phyloP scores from a whole-genome alignment of 495 filamentous ascomycete genomes.

The Choiromyces venosus region DNA sequence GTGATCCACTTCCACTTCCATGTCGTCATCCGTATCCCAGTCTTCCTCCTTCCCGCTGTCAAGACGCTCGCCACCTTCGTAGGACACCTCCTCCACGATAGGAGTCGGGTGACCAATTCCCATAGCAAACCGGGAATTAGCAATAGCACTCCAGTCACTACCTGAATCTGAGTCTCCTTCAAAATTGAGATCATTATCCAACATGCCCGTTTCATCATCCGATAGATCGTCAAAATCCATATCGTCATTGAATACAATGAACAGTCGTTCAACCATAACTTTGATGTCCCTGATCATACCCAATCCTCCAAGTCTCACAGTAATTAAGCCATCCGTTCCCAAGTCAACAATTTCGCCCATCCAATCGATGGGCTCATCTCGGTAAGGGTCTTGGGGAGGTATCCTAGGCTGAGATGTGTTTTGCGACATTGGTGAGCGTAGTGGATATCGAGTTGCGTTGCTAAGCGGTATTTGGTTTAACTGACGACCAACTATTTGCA shows the following conservation, averaged over 20 bases:
- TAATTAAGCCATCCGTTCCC: constrained; percentile 51
- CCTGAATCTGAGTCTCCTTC: constrained; percentile 40
- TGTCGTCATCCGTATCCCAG: constrained; percentile 46
- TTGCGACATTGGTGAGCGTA: background rate
- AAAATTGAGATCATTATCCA: constrained; percentile 11
- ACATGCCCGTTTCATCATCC: constrained; percentile 25
- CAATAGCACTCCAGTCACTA: constrained; percentile 24
- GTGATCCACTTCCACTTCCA: background rate
- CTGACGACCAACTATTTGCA: constrained; percentile 32
- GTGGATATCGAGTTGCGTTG: background rate
- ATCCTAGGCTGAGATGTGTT: background rate
- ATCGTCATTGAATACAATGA: constrained; percentile 43
- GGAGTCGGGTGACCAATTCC: constrained; percentile 37
- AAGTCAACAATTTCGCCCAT: constrained; percentile 56
- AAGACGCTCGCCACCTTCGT: constrained; percentile 44
- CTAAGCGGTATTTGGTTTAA: constrained; percentile 30
- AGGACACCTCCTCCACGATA: constrained; percentile 43
- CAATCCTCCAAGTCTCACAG: constrained; percentile 51
- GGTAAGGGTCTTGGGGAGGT: constrained; percentile 23
- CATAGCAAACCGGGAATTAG: constrained; percentile 30
- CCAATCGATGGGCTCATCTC: constrained; percentile 45
- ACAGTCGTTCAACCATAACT: constrained; percentile 48
- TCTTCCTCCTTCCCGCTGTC: constrained; percentile 43
- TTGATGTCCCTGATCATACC: constrained; percentile 49
- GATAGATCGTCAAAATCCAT: constrained; percentile 38